Conservation (phyloP, 2,329 filamentous ascomycete species). For the Curvularia lunata region DNA sequence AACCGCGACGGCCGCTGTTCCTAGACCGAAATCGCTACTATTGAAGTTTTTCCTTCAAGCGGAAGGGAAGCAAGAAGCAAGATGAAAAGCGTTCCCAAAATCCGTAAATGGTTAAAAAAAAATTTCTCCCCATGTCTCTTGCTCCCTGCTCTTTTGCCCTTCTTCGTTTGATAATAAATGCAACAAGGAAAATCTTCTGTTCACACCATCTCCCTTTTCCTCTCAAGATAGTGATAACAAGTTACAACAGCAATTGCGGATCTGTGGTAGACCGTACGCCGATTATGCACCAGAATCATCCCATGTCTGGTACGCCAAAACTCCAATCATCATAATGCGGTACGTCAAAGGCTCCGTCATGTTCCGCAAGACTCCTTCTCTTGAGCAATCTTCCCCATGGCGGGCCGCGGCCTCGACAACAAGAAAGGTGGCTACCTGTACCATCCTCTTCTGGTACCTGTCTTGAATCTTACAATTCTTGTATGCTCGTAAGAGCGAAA, state of each 20-base stretch:
- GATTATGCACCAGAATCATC: neutral
- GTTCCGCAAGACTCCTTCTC: neutral
- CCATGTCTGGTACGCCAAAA: constrained; percentile 2
- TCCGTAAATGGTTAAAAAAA: neutral
- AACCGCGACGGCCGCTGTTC: neutral
- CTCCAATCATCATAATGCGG: constrained; percentile 7
- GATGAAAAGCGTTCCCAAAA: neutral
- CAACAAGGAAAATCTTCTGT: neutral
- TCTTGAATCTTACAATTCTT: constrained; percentile 12
- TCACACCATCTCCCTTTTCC: neutral
- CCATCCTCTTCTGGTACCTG: neutral
- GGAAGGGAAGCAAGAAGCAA: neutral
- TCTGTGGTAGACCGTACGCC: neutral
- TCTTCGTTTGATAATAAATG: neutral
- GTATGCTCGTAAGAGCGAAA: neutral
- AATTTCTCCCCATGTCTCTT: neutral
- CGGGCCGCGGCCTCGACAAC: neutral
- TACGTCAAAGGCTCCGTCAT: neutral
- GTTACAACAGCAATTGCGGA: neutral
- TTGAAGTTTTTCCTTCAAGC: neutral
- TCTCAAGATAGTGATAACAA: neutral
- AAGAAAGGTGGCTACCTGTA: neutral
- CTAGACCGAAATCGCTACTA: neutral
- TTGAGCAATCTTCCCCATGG: neutral
- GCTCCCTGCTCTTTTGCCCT: neutral